Conservation (phyloP, 257 asterid species). For the Henckelia pumila region DNA sequence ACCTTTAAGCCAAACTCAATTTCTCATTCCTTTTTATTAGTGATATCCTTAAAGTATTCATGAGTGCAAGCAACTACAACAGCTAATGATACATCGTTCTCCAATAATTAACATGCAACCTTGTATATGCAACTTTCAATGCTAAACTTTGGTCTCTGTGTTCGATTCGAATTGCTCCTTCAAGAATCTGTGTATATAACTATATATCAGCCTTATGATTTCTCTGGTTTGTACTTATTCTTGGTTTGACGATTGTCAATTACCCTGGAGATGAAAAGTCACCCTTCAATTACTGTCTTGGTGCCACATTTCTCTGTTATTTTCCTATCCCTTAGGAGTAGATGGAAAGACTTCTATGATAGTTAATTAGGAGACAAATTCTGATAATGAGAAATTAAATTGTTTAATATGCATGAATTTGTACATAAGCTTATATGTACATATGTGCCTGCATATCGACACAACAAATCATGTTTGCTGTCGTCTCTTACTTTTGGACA, state of each 20-base stretch:
- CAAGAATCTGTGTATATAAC: too few species aligned
- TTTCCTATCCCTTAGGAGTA: background rate
- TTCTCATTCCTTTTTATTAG: too few species aligned
- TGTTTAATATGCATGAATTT: background rate
- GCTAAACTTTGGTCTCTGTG: too few species aligned
- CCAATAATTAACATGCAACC: too few species aligned
- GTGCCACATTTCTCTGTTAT: background rate
- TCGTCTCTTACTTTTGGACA: conserved; percentile 27
- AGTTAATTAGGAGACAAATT: background rate
- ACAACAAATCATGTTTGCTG: conserved; percentile 13
- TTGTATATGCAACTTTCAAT: too few species aligned
- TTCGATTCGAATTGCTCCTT: too few species aligned
- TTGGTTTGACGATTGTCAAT: background rate
- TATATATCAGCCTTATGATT: background rate
- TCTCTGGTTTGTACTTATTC: background rate
- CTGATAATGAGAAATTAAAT: background rate
- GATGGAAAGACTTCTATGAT: background rate
- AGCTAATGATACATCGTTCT: too few species aligned
- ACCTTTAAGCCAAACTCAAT: too few species aligned
- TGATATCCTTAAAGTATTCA: too few species aligned
- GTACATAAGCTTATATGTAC: background rate
- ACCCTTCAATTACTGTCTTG: background rate
- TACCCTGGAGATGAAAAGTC: background rate
- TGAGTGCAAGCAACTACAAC: too few species aligned
- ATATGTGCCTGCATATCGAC: background rate